Percentiles rank a stretch among this genome's conserved stretches.
Conservation (phyloP, 352 stramenopile species). For the Globisporangium echinulatum region DNA sequence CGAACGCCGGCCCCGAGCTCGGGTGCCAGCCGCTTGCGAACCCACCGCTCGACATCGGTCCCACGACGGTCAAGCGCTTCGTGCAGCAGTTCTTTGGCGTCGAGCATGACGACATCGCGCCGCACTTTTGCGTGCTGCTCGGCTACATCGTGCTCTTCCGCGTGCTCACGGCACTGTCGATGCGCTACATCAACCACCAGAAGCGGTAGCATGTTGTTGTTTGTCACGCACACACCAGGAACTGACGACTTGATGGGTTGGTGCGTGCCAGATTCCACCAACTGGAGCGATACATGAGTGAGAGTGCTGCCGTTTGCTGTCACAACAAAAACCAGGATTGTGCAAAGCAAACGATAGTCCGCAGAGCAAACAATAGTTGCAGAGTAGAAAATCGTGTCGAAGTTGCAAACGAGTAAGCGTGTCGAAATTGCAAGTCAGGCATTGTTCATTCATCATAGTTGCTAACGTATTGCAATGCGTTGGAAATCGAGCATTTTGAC, state of each 20-base stretch:
- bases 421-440: too few relatives aligned
- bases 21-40: constrained; percentile 10
- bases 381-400: too few relatives aligned
- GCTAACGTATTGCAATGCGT: too few relatives aligned
- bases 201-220: constrained; percentile 19
- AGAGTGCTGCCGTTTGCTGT: too few relatives aligned
- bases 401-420: too few relatives aligned
- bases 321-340: too few relatives aligned
- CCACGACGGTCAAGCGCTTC: constrained; percentile 19
- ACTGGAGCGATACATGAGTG: too few relatives aligned
- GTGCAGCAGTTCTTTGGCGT: constrained; percentile 16
- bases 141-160: constrained; percentile 24
- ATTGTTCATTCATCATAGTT: too few relatives aligned
- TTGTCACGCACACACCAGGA: neutral
- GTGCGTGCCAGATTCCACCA: too few relatives aligned
- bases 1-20: constrained; percentile 2
- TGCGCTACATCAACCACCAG: constrained; percentile 40
- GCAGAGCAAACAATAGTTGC: too few relatives aligned
- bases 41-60: constrained; percentile 19
- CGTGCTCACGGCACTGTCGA: constrained; percentile 18
- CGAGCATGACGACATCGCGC: constrained; percentile 24
- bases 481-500: too few relatives aligned
- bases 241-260: neutral
- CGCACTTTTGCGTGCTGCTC: constrained; percentile 22
- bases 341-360: too few relatives aligned